Percentiles rank a stretch among this genome's conserved stretches.
These are phyloP conservation scores for Sporisorium iseilematis-ciliati DNA, from an alignment of 1,284 basidiomycete species.

Conservation along the genomic window DNA sequence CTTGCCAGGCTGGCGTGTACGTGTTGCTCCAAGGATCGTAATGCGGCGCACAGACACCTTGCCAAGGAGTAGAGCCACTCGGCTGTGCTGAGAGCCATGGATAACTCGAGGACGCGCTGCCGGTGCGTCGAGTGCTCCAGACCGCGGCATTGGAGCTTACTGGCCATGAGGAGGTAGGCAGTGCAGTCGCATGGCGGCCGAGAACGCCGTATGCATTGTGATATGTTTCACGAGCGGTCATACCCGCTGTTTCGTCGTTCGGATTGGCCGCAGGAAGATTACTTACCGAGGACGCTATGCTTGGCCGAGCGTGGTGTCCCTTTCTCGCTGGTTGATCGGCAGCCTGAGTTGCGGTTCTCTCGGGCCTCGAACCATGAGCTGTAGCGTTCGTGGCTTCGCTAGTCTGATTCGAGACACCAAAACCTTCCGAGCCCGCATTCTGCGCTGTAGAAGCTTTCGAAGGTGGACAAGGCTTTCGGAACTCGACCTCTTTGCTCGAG, in stretches of 20 bases:
- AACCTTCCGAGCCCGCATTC: not conserved
- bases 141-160: not conserved
- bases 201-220: too few species aligned
- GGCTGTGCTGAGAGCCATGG: not conserved
- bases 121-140: not conserved
- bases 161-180: not conserved
- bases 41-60: not conserved
- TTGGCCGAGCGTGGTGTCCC: not conserved
- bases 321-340: not conserved
- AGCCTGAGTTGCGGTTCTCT: not conserved
- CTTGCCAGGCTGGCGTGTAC: not conserved
- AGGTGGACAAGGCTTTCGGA: constrained; percentile 8
- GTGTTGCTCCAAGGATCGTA: not conserved
- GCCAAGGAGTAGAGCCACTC: not conserved
- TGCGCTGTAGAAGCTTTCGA: not conserved
- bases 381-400: not conserved
- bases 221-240: not conserved
- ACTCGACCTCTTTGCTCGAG: not conserved
- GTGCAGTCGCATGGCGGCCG: too few species aligned
- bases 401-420: not conserved
- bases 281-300: not conserved
- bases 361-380: not conserved
- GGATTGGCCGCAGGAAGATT: not conserved
- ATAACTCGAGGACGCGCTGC: not conserved
- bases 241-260: not conserved